Conservation (phyloP, 352 stramenopile species). For the Globisporangium viniferum region DNA sequence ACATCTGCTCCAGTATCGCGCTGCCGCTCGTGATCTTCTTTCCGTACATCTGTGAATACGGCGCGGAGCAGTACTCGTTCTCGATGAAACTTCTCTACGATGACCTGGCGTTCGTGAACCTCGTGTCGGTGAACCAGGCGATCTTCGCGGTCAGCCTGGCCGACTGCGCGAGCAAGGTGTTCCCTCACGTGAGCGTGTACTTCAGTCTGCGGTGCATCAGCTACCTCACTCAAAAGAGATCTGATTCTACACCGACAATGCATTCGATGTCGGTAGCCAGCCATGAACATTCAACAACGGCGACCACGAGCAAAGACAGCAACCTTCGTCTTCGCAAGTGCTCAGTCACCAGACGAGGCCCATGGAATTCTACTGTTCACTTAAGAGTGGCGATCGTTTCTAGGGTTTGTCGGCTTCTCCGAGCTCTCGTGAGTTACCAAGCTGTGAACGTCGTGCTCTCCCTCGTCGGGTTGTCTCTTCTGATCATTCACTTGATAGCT, state of each 20-base stretch:
- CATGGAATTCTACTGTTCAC: background rate
- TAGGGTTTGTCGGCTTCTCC: background rate
- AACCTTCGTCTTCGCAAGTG: background rate
- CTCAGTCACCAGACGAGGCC: too few species aligned
- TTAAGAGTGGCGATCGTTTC: background rate
- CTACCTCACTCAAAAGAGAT: too few species aligned
- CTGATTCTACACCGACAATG: too few species aligned
- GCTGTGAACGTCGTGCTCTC: background rate
- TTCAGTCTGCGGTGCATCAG: conserved; percentile 44
- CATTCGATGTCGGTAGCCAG: too few species aligned
- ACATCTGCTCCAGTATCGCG: conserved; percentile 15
- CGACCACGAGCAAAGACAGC: too few species aligned
- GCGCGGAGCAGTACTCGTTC: conserved; percentile 29
- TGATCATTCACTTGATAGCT: background rate
- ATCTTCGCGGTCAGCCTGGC: background rate
- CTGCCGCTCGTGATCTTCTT: conserved; percentile 28
- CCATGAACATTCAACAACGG: too few species aligned
- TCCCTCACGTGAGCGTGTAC: conserved; percentile 16
- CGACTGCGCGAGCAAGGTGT: background rate
- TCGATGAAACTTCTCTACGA: conserved; percentile 3
- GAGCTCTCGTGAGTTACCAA: background rate
- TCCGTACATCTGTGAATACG: conserved; percentile 25
- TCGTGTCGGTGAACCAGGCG: conserved; percentile 30
- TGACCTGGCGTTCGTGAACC: conserved; percentile 22
- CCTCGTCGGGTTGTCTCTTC: background rate